These are phyloP conservation scores for Pleomassaria siparia DNA, from an alignment of 2,329 filamentous ascomycete species.

Conservation along the genomic window DNA sequence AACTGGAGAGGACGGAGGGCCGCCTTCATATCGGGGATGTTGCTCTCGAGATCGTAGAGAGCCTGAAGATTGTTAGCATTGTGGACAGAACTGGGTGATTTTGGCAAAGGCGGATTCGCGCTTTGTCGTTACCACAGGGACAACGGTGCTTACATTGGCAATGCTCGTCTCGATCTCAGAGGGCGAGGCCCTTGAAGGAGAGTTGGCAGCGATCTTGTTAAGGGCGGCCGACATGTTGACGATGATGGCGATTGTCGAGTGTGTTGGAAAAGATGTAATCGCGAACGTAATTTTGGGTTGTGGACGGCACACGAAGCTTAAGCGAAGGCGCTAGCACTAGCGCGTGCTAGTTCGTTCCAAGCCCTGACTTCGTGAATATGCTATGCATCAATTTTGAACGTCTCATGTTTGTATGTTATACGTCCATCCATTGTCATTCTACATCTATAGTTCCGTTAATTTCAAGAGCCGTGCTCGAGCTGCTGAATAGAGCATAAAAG, in stretches of 20 bases:
- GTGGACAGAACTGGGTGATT: not conserved
- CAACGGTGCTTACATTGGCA: conserved; percentile 64
- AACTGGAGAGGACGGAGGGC: conserved; percentile 97
- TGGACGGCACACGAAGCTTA: not conserved
- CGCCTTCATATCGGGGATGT: conserved; percentile 96
- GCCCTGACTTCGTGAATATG: not conserved
- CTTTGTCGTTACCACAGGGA: not conserved
- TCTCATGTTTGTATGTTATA: not conserved
- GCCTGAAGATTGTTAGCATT: conserved; percentile 45
- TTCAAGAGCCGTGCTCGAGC: not conserved
- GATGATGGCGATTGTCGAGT: conserved; percentile 34
- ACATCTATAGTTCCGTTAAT: not conserved
- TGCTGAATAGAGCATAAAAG: no score
- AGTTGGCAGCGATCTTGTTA: conserved; percentile 99
- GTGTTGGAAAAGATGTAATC: conserved; percentile 21
- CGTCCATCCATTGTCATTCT: no score
- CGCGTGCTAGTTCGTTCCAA: not conserved
- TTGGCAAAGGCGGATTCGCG: conserved; percentile 3
- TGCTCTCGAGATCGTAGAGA: conserved; percentile 98
- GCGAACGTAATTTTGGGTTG: conserved; percentile 4
- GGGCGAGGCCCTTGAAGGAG: conserved; percentile 91
- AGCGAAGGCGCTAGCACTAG: conserved; percentile 7
- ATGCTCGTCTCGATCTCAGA: conserved; percentile 98
- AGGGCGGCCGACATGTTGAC: conserved; percentile 71
- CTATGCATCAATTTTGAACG: not conserved